Percentiles rank a stretch among this genome's conserved stretches.
Conservation (phyloP, 164 flowering plant species). For the Echeveria elegans region DNA sequence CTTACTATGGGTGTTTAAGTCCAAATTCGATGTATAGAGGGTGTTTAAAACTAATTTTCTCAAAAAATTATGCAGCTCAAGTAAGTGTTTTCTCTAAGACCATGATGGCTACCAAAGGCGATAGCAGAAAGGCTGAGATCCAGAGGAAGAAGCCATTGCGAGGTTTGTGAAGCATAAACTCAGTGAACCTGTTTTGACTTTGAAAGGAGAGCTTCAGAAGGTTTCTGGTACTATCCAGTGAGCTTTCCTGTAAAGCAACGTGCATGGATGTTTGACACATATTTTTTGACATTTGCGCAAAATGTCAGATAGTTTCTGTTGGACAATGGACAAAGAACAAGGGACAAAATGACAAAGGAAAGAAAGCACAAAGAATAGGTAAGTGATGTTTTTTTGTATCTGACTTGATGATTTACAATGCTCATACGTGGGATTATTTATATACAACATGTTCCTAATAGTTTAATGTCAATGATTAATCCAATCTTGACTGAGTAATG, state of each 20-base stretch:
- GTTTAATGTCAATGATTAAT: too few species aligned
- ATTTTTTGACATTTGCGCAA: background rate
- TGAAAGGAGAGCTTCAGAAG: background rate
- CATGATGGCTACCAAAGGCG: constrained; percentile 26
- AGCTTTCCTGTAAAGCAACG: constrained; percentile 21
- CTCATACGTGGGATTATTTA: too few species aligned
- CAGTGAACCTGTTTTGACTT: constrained; percentile 18
- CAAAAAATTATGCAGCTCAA: background rate
- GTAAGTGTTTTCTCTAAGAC: background rate
- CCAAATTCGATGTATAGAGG: too few species aligned
- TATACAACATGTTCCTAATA: too few species aligned
- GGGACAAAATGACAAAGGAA: too few species aligned
- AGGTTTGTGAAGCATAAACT: constrained; percentile 23
- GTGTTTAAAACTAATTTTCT: too few species aligned
- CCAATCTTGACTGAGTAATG: too few species aligned
- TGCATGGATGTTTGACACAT: constrained; percentile 29
- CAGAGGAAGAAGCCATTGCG: constrained; percentile 18
- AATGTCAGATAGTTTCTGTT: background rate
- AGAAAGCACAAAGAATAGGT: too few species aligned
- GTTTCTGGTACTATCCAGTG: constrained; percentile 26
- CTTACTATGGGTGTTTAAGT: too few species aligned
- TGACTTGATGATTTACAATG: too few species aligned
- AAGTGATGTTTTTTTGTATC: too few species aligned
- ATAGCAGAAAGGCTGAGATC: constrained; percentile 22
- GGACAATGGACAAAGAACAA: too few species aligned